phyloP scores from a whole-genome alignment of 2,329 filamentous ascomycete genomes.

The Ascomycota sp. region DNA sequence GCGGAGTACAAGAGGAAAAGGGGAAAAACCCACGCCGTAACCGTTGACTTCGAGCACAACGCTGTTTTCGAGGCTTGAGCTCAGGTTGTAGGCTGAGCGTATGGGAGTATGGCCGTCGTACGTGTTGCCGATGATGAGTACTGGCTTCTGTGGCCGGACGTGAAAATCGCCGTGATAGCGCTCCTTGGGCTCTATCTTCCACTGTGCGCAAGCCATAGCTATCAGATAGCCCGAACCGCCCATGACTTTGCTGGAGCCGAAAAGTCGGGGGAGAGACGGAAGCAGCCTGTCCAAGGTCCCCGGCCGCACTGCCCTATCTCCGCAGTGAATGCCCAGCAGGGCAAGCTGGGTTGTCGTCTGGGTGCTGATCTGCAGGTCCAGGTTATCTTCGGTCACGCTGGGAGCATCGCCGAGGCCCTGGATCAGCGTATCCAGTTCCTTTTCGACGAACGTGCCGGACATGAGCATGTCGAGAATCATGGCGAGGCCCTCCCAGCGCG shows the following conservation, averaged over 20 bases:
- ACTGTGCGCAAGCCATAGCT: slow-evolving; percentile 14
- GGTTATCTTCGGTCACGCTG: not conserved
- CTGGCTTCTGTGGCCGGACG: slow-evolving; percentile 11
- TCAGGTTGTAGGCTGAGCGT: slow-evolving; percentile 14
- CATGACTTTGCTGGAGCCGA: slow-evolving; percentile 8
- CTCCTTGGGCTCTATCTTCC: slow-evolving; percentile 16
- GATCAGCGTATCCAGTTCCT: not conserved
- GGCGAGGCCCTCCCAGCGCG: slow-evolving; percentile 17
- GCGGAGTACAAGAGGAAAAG: no score
- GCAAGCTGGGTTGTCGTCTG: not conserved
- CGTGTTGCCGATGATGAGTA: slow-evolving; percentile 17
- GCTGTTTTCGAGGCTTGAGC: slow-evolving; percentile 14
- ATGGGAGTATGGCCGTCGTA: slow-evolving; percentile 18
- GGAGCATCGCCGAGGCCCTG: slow-evolving; percentile 1
- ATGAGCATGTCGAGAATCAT: slow-evolving; percentile 16
- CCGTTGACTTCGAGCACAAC: slow-evolving; percentile 14
- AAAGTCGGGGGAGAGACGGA: slow-evolving; percentile 6
- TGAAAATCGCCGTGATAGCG: slow-evolving; percentile 12
- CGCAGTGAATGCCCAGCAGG: slow-evolving; percentile 12
- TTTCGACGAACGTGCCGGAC: slow-evolving; percentile 3
- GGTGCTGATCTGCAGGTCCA: not conserved
- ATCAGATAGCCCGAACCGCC: slow-evolving; percentile 5
- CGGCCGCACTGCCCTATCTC: slow-evolving; percentile 10
- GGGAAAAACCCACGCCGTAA: slow-evolving; percentile 12
- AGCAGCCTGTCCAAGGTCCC: slow-evolving; percentile 9